Evolutionary conservation across 352 stramenopile species (phyloP).

Genomic region (Thalassiosira ordinaria): DNA sequence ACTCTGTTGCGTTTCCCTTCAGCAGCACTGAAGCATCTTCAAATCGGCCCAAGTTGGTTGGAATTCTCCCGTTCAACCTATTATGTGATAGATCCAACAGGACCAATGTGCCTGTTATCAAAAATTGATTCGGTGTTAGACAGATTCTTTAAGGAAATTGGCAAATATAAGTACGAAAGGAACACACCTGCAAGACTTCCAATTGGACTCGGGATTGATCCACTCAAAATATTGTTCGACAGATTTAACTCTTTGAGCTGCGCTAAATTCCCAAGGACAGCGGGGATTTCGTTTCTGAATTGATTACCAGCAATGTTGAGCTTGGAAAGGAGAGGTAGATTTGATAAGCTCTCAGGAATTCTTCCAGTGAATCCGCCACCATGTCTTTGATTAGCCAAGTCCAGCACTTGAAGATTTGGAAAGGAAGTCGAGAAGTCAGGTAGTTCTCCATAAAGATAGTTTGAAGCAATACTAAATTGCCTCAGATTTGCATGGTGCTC

Average conservation of each 20-base stretch:
- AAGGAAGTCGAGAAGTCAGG: slow-evolving; percentile 10
- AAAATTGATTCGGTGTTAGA: no score
- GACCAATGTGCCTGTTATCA: neutral
- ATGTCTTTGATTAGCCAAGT: slow-evolving; percentile 13
- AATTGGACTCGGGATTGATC: slow-evolving; percentile 25
- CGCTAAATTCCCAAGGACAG: slow-evolving; percentile 5
- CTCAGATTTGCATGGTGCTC: neutral
- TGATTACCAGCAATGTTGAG: slow-evolving; percentile 17
- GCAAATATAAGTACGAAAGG: no score
- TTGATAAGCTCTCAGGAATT: slow-evolving; percentile 13
- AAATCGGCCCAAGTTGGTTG: neutral
- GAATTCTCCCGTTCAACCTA: neutral
- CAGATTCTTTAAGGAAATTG: no score
- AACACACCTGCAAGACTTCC: slow-evolving; percentile 26
- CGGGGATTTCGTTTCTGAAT: slow-evolving; percentile 12
- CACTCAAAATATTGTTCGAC: slow-evolving; percentile 24
- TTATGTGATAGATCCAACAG: slow-evolving; percentile 12
- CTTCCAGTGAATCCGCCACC: neutral
- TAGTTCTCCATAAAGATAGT: slow-evolving; percentile 22
- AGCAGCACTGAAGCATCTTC: slow-evolving; percentile 5
- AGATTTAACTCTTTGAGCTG: slow-evolving; percentile 21
- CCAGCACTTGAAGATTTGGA: slow-evolving; percentile 2
- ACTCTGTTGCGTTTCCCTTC: slow-evolving; percentile 22
- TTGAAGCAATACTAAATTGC: slow-evolving; percentile 10
- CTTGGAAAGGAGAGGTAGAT: neutral